Conservation (phyloP, 2,329 filamentous ascomycete species). For the Xylariaceae sp. region DNA sequence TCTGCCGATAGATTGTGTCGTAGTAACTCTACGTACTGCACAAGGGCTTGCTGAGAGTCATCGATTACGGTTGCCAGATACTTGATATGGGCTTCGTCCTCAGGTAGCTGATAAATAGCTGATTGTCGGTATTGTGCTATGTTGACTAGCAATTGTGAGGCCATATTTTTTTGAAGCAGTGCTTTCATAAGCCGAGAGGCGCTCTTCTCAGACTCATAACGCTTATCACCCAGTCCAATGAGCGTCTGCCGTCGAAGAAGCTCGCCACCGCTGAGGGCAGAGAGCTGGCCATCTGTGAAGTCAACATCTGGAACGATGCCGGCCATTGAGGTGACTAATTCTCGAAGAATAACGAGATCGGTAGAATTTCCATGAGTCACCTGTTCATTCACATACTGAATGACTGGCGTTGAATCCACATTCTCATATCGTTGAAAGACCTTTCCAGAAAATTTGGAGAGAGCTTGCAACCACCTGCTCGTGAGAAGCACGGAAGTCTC, state of each 20-base stretch:
- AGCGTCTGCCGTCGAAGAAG: constrained; percentile 76
- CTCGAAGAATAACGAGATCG: constrained; percentile 85
- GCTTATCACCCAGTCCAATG: constrained; percentile 73
- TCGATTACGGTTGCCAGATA: constrained; percentile 83
- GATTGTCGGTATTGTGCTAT: constrained; percentile 86
- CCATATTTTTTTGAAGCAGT: constrained; percentile 71
- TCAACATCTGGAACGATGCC: constrained; percentile 83
- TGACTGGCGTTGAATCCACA: constrained; percentile 77
- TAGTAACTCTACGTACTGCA: constrained; percentile 85
- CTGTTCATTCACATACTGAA: constrained; percentile 86
- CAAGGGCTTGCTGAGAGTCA: constrained; percentile 78
- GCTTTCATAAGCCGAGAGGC: constrained; percentile 77
- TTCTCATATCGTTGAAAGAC: constrained; percentile 82
- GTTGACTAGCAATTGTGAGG: constrained; percentile 78
- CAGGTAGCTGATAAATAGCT: constrained; percentile 72
- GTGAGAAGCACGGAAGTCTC: constrained; percentile 65
- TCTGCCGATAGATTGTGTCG: constrained; percentile 71
- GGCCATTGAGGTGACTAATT: constrained; percentile 88
- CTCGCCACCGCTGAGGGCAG: constrained; percentile 83
- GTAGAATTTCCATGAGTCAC: constrained; percentile 78
- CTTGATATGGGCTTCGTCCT: constrained; percentile 77
- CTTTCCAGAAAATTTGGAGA: constrained; percentile 86
- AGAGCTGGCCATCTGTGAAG: constrained; percentile 82
- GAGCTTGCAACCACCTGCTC: constrained; percentile 84
- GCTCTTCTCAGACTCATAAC: constrained; percentile 69